These are phyloP conservation scores for Reutealis trisperma DNA, from an alignment of 345 rosid genomes.

Conservation along the genomic window DNA sequence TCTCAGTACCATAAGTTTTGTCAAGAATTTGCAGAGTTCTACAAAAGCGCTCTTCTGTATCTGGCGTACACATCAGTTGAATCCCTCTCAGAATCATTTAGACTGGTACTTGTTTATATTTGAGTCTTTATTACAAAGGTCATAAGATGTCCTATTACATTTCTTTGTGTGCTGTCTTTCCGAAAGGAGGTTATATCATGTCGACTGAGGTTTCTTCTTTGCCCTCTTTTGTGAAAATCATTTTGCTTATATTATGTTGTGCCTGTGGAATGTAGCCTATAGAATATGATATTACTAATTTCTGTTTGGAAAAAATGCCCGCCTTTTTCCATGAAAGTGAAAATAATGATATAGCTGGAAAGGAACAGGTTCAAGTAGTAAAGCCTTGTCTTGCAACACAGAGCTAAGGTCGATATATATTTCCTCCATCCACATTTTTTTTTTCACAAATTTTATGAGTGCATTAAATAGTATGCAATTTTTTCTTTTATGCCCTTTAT, in stretches of 20 bases:
- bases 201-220: not conserved
- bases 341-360: not conserved
- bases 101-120: slow-evolving; percentile 59
- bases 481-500: too few relatives aligned
- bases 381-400: not conserved
- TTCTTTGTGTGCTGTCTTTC: not conserved
- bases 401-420: not conserved
- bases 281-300: not conserved
- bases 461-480: too few relatives aligned
- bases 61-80: slow-evolving; percentile 97
- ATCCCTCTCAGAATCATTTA: slow-evolving; percentile 87
- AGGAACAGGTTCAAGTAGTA: not conserved
- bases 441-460: too few relatives aligned
- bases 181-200: not conserved
- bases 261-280: not conserved
- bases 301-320: not conserved
- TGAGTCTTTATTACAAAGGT: not conserved
- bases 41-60: slow-evolving; percentile 89
- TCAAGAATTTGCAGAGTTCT: slow-evolving; percentile 92
- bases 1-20: slow-evolving; percentile 79
- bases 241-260: not conserved
- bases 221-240: not conserved
- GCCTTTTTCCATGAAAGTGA: not conserved
- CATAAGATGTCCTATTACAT: not conserved
- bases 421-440: too few relatives aligned